Conservation (phyloP, 768 basidiomycete genomes). For the Lentinula aciculospora region DNA sequence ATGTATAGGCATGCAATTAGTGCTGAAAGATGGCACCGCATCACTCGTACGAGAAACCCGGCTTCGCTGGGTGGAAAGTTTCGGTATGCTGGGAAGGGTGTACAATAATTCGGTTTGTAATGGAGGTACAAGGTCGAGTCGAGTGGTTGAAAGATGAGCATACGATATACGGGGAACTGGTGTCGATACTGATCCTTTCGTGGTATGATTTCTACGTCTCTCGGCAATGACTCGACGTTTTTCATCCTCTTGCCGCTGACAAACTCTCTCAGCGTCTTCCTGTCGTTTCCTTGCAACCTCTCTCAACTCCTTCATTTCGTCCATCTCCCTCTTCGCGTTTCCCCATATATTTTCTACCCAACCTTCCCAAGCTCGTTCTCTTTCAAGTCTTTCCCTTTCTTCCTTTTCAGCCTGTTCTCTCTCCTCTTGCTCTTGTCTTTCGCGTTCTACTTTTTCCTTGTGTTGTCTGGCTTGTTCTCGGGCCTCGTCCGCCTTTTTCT, state of each 20-base stretch:
- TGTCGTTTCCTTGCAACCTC: slow-evolving; percentile 11
- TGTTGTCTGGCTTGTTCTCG: background rate
- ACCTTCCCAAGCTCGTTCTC: slow-evolving; percentile 13
- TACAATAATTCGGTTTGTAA: slow-evolving; percentile 3
- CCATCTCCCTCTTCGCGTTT: slow-evolving; percentile 12
- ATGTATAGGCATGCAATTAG: background rate
- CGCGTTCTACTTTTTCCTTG: background rate
- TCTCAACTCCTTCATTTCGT: slow-evolving; percentile 17
- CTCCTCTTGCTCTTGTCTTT: slow-evolving; percentile 1
- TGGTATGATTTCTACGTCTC: background rate
- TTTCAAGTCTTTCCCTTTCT: slow-evolving; percentile 1
- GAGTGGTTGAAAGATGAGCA: slow-evolving; percentile 2
- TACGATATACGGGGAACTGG: slow-evolving; percentile 2
- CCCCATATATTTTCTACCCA: slow-evolving; percentile 23
- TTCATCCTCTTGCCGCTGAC: background rate
- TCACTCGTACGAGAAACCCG: slow-evolving; percentile 12
- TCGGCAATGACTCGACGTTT: background rate
- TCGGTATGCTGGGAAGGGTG: slow-evolving; percentile 1
- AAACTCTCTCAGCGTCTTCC: slow-evolving; percentile 14
- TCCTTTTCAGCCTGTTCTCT: background rate
- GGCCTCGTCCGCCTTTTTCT: slow-evolving; percentile 6
- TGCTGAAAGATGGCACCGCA: slow-evolving; percentile 18
- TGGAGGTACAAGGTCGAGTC: background rate
- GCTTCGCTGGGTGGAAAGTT: slow-evolving; percentile 7
- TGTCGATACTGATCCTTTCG: background rate